Conservation (phyloP, 441 rosid genomes). For the Populus hybrid region DNA sequence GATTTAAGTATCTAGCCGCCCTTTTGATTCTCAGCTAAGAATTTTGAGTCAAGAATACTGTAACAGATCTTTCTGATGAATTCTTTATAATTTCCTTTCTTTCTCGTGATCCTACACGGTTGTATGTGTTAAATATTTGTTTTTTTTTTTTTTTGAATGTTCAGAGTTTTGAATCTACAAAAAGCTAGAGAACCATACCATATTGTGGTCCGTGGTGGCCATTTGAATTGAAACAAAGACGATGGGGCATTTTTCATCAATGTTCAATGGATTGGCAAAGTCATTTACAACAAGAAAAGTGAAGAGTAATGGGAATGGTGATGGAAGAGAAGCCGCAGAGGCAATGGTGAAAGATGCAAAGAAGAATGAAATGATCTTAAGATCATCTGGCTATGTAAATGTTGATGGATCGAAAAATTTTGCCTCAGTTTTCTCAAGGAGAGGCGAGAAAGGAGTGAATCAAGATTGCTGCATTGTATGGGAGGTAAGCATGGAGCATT, state of each 20-base stretch:
- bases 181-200: slow-evolving; percentile 12
- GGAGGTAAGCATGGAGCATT: slow-evolving; percentile 55
- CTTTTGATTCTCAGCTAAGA: slow-evolving; percentile 32
- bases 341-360: slow-evolving; percentile 79
- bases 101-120: slow-evolving; percentile 10
- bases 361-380: slow-evolving; percentile 66
- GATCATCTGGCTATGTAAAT: slow-evolving; percentile 68
- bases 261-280: slow-evolving; percentile 76
- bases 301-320: slow-evolving; percentile 40
- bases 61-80: slow-evolving; percentile 22
- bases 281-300: slow-evolving; percentile 46
- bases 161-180: slow-evolving; percentile 28
- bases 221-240: slow-evolving; percentile 6
- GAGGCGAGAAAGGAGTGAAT: slow-evolving; percentile 82
- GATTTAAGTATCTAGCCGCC: slow-evolving; percentile 10
- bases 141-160: slow-evolving; percentile 6
- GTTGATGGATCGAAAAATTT: slow-evolving; percentile 59
- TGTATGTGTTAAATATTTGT: slow-evolving; percentile 3
- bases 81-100: slow-evolving; percentile 28
- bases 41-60: slow-evolving; percentile 11
- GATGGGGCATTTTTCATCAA: slow-evolving; percentile 82
- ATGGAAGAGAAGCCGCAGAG: slow-evolving; percentile 57
- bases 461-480: slow-evolving; percentile 90
- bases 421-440: slow-evolving; percentile 68
- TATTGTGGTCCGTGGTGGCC: slow-evolving; percentile 7